A percentile compares a stretch with the other conserved stretches of the same genome.
These are phyloP conservation scores for Stephanocyclus meneghinianus DNA, from an alignment of 352 stramenopile species.

Conservation along the genomic window DNA sequence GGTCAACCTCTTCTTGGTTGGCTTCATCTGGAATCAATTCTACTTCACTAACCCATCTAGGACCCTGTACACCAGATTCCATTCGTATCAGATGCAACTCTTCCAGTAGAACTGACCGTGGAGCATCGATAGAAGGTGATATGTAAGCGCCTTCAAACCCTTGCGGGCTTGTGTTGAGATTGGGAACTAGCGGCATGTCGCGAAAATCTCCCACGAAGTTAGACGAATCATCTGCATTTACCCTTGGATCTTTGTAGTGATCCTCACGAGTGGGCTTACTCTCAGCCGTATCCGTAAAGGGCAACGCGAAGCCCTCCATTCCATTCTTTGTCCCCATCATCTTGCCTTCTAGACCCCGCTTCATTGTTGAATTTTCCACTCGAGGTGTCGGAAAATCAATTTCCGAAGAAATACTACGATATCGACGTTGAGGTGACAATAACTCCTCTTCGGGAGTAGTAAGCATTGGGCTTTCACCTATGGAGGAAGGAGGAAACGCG, in stretches of 20 bases:
- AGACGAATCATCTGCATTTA: conserved; percentile 14
- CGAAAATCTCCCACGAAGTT: conserved; percentile 23
- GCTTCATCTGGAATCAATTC: conserved; percentile 2
- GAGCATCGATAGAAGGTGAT: conserved; percentile 14
- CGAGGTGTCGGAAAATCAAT: conserved; percentile 45
- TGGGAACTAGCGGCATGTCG: conserved; percentile 34
- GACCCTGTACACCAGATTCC: conserved; percentile 50
- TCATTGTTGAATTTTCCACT: conserved; percentile 41
- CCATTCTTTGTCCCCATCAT: conserved; percentile 11
- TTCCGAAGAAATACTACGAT: conserved; percentile 4
- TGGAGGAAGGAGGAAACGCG: background rate
- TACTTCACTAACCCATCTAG: conserved; percentile 37
- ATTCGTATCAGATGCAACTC: conserved; percentile 53
- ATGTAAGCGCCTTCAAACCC: background rate
- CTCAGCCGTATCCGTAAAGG: conserved; percentile 2
- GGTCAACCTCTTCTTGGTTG: background rate
- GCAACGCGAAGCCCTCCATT: conserved; percentile 13
- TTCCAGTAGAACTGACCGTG: conserved; percentile 43
- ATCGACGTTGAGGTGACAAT: conserved; percentile 7
- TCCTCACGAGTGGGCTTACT: background rate
- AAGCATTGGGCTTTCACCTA: background rate
- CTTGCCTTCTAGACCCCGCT: conserved; percentile 23
- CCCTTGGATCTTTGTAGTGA: conserved; percentile 3
- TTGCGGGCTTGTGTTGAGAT: conserved; percentile 22
- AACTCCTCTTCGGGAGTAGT: background rate